Evolutionary conservation across 2,329 filamentous ascomycete genomes (phyloP), one percentile per base, ranked within the genome.

Genomic region (Beauveria australis): DNA sequence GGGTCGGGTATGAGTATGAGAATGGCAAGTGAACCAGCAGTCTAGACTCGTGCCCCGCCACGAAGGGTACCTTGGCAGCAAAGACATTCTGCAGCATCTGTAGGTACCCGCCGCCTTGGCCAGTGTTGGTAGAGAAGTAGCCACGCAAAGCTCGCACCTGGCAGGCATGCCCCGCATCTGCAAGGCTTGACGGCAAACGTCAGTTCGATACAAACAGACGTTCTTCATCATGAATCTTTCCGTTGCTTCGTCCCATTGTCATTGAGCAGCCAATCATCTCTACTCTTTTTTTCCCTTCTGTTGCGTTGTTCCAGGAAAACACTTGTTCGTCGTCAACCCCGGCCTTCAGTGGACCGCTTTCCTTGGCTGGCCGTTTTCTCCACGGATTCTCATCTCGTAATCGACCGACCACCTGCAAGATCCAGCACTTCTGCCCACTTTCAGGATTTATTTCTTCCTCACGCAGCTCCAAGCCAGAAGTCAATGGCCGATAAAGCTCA

Each of bases 311-410:
- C 12, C 33, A 6, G 33, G 12, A 37, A 33, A 14, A 37, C 47
- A 16, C 16, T 49, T 49, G 14, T 49, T 37, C 24, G 48, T 37
- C 48, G 26, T 33, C 18, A 28, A 33, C 26, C 28, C n/a, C n/a
- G 18, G 12, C 41, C 44, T 30, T 28, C 41, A 37, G 41, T 55
- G 53, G 41, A 33, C 41, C 53, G n/a, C 24, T 47, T 33, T 19
- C 48, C 33, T 37, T 1, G 33, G 22, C 44, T 30, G 47, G 16
- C 47, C 8, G 24, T 33, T 19, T 46, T 47, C 33, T 51, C 55
- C 55, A 58, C 55, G 55, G 5, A 43, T 49, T 51, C 55, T 43
- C 33, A 58, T 58, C 55, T 58, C 55, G 46, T 51, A 58, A 58
- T 58, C 55, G 44, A 49, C 46, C 16, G 12, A 52, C 30, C 18